Conservation (phyloP, 768 basidiomycete genomes). For the Lyophyllum semitale region DNA sequence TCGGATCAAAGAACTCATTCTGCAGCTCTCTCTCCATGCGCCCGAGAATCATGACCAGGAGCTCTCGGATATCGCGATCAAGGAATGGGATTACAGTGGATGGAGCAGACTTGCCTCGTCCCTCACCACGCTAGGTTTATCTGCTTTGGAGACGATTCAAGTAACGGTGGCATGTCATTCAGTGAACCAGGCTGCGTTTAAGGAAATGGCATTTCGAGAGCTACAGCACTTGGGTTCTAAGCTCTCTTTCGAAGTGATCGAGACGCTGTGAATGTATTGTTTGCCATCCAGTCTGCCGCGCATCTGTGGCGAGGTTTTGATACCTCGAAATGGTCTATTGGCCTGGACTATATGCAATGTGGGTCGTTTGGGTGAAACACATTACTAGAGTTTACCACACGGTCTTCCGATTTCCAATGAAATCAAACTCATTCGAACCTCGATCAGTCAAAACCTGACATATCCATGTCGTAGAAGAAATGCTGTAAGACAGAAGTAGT, state of each 20-base stretch:
- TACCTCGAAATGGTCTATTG: too few relatives aligned
- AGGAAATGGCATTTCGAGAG: not conserved
- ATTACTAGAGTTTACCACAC: not conserved
- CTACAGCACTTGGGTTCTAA: not conserved
- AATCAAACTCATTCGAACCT: not conserved
- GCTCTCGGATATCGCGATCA: not conserved
- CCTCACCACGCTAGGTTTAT: not conserved
- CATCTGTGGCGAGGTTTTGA: too few relatives aligned
- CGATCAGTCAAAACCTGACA: slow-evolving; percentile 55
- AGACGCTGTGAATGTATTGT: not conserved
- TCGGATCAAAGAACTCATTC: not conserved
- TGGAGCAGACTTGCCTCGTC: not conserved
- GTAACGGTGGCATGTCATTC: not conserved
- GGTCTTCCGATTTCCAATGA: not conserved
- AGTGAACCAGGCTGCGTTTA: not conserved
- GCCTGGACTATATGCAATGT: too few relatives aligned
- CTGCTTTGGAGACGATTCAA: not conserved
- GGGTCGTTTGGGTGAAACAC: too few relatives aligned
- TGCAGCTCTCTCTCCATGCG: not conserved
- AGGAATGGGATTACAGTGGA: not conserved
- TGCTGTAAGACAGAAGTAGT: slow-evolving; percentile 37
- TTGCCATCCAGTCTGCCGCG: too few relatives aligned
- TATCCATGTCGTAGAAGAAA: slow-evolving; percentile 63
- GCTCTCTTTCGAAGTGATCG: not conserved
- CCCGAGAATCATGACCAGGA: not conserved